Conservation (phyloP, 2,329 filamentous ascomycete species). For the Trichophyton schoenleinii region DNA sequence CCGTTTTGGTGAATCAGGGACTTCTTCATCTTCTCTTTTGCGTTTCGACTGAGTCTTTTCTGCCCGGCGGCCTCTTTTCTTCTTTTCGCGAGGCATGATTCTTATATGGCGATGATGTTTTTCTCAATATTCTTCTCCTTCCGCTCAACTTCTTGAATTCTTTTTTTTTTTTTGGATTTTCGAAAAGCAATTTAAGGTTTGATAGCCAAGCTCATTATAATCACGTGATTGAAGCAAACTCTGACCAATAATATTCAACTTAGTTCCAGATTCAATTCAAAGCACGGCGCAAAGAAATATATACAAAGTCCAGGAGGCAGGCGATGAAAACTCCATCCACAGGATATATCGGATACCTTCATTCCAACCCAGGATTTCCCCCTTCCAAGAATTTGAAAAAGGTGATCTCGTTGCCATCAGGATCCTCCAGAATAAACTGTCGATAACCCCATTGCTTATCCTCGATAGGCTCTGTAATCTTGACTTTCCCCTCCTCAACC, state of each 20-base stretch:
- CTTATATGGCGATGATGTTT: not conserved
- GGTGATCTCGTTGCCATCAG: constrained; percentile 12
- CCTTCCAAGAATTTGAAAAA: constrained; percentile 14
- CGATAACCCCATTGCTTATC: constrained; percentile 13
- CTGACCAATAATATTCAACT: no score
- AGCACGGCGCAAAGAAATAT: no score
- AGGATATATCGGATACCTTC: not conserved
- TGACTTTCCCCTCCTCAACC: constrained; percentile 9
- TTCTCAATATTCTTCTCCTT: not conserved
- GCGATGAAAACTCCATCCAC: not conserved
- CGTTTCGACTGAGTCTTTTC: constrained; percentile 17
- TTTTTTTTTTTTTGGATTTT: not conserved
- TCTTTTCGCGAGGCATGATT: constrained; percentile 35
- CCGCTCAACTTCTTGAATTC: not conserved
- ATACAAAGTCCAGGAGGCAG: not conserved
- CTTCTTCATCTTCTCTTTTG: constrained; percentile 27
- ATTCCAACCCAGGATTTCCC: constrained; percentile 12
- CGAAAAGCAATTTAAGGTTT: not conserved
- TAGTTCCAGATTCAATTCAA: no score
- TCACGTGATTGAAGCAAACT: not conserved
- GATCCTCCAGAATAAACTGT: constrained; percentile 13
- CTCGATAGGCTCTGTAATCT: constrained; percentile 9
- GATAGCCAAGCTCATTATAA: not conserved
- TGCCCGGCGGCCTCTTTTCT: constrained; percentile 36
- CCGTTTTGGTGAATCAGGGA: constrained; percentile 26